Base-by-base conservation (phyloP, 306 rosid genomes). In the Clitoria ternatea region DNA sequence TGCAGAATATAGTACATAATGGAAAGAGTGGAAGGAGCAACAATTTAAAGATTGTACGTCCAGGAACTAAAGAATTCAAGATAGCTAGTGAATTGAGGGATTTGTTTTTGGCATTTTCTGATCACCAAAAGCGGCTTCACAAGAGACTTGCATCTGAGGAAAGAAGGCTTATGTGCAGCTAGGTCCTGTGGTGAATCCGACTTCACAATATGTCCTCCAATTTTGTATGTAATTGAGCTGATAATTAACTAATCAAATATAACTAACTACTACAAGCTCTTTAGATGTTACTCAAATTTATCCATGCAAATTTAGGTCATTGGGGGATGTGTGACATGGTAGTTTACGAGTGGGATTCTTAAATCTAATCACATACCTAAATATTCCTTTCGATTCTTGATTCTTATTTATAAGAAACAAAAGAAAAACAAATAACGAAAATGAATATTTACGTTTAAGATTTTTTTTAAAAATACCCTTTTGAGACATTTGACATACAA, bases 71-170 rank as follows among this genome's bases (percentile, higher is more conserved):
- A 19, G 89, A 85, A 37, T 88, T 77, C 73, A 44, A 44, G 48
- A 49, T 2, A n/a, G 97, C 90, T 8, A 77, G 70, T 80, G 49
- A 65, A 14, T 55, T 73, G 23, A 77, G 77, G 71, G 53, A 68
- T 17, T n/a, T 88, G 73, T 79, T 70, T 67, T 4, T 64, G 83
- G 88, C 69, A 39, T 86, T 90, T 76, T 32, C 52, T 43, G 15
- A 56, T 66, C 97, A 86, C 71, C 86, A 77, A 30, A 13, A 19
- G 63, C 44, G 39, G 61, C 70, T 90, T 50, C 82, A 82, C 30
- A 62, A 47, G 82, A 87, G 72, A 62, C 85, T 88, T 29, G 75
- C 65, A 10, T 13, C 73, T 50, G 85, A 85, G 65, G 97, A 88
- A 80, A 63, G 61, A 14, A 81, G 33, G 73, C 56, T 69, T 69